Evolutionary conservation across 352 stramenopile species (phyloP).

Genomic region (Phytophthora kernoviae): DNA sequence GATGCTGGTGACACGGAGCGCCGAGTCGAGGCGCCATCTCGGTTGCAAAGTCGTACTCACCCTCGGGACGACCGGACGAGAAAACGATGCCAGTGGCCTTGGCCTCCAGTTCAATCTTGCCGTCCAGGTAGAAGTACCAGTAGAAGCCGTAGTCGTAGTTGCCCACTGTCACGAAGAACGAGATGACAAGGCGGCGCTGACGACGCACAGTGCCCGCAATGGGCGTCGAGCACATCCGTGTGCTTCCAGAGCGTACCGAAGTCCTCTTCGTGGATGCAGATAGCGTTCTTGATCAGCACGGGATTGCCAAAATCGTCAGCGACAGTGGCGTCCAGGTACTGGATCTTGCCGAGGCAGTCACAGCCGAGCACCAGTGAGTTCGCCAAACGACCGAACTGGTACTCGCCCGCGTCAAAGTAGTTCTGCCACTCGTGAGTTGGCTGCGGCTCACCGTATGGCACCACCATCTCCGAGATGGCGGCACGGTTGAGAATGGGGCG

Average conservation of each 20-base stretch:
- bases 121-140: conserved; percentile 75
- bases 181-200: conserved; percentile 74
- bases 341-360: conserved; percentile 83
- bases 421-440: conserved; percentile 75
- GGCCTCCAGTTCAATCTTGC: conserved; percentile 80
- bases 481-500: conserved; percentile 66
- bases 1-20: conserved; percentile 72
- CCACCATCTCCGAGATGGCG: conserved; percentile 81
- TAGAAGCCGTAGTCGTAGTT: conserved; percentile 89
- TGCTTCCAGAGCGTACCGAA: conserved; percentile 82
- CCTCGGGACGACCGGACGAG: conserved; percentile 61
- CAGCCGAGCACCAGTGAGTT: conserved; percentile 79
- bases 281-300: conserved; percentile 59
- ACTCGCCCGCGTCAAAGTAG: conserved; percentile 86
- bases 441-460: conserved; percentile 79
- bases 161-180: conserved; percentile 82
- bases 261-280: conserved; percentile 90
- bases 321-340: conserved; percentile 82
- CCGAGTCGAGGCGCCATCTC: conserved; percentile 65
- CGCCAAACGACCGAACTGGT: conserved; percentile 67
- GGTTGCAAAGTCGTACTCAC: conserved; percentile 49
- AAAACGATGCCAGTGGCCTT: conserved; percentile 79
- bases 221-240: conserved; percentile 32
- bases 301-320: conserved; percentile 60
- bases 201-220: conserved; percentile 44